These are phyloP conservation scores for Podospora pseudoanserina DNA, from an alignment of 495 filamentous ascomycete species.

Conservation along the genomic window DNA sequence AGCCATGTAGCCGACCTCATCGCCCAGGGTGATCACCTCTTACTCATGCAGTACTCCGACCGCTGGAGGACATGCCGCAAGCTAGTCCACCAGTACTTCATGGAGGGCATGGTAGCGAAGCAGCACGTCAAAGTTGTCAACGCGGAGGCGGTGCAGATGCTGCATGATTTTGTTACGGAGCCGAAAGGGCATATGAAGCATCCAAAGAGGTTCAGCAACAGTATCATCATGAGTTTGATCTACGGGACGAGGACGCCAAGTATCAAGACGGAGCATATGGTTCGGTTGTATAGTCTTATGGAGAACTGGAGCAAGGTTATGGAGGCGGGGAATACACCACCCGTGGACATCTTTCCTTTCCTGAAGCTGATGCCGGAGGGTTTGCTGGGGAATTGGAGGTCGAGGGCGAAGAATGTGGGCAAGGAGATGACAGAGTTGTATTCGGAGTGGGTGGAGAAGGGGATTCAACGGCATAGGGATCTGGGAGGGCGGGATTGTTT, in stretches of 20 bases:
- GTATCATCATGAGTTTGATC: constrained; percentile 42
- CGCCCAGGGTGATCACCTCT: constrained; percentile 42
- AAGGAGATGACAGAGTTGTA: constrained; percentile 45
- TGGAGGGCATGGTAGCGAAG: constrained; percentile 40
- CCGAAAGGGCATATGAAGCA: constrained; percentile 46
- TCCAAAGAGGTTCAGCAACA: constrained; percentile 47
- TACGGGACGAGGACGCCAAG: constrained; percentile 42
- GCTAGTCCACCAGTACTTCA: constrained; percentile 40
- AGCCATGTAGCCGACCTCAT: constrained; percentile 45
- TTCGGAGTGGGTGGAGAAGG: constrained; percentile 20
- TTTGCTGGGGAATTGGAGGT: constrained; percentile 40
- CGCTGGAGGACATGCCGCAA: constrained; percentile 42
- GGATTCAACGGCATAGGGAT: constrained; percentile 19
- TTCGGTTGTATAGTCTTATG: constrained; percentile 45
- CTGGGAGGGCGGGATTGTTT: constrained; percentile 29
- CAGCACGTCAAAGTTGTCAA: constrained; percentile 43
- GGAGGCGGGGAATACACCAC: constrained; percentile 49
- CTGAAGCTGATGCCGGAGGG: constrained; percentile 43
- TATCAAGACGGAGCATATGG: constrained; percentile 30
- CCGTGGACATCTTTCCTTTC: constrained; percentile 47
- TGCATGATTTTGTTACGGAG: constrained; percentile 36
- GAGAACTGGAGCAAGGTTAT: constrained; percentile 47
- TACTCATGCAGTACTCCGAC: constrained; percentile 41
- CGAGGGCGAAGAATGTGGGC: constrained; percentile 35
- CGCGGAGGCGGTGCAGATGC: constrained; percentile 48